phyloP scores from a whole-genome alignment of 192 early-diverging fungal genomes.

The Allomyces javanicus region DNA sequence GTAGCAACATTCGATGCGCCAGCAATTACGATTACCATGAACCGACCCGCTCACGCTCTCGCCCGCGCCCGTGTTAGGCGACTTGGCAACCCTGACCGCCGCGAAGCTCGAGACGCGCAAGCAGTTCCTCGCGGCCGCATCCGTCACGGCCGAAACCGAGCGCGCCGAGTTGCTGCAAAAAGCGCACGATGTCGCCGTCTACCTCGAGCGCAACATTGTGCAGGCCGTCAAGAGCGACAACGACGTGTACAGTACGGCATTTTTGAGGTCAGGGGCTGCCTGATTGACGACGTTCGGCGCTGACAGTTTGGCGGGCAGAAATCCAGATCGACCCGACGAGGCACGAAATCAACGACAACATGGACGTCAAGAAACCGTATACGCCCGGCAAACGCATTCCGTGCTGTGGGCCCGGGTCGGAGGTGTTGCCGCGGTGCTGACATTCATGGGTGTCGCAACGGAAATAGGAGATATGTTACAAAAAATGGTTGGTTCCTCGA shows the following conservation, averaged over 20 bases:
- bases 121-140: not conserved
- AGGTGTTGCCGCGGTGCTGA: not conserved
- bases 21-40: too few relatives aligned
- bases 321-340: not conserved
- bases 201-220: not conserved
- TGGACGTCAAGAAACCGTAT: not conserved
- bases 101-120: not conserved
- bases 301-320: not conserved
- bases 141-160: not conserved
- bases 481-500: too few relatives aligned
- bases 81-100: not conserved
- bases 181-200: not conserved
- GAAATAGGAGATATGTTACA: too few relatives aligned
- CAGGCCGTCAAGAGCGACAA: not conserved
- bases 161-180: not conserved
- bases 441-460: too few relatives aligned
- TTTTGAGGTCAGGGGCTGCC: not conserved
- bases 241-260: not conserved
- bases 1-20: too few relatives aligned
- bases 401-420: not conserved
- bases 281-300: too few relatives aligned
- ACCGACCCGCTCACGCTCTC: too few relatives aligned
- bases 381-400: not conserved
- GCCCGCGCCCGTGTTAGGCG: slow-evolving; percentile 2
- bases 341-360: slow-evolving; percentile 1